Evolutionary conservation across 2,329 filamentous ascomycete genomes (phyloP).

Genomic region (Hysterium pulicare): DNA sequence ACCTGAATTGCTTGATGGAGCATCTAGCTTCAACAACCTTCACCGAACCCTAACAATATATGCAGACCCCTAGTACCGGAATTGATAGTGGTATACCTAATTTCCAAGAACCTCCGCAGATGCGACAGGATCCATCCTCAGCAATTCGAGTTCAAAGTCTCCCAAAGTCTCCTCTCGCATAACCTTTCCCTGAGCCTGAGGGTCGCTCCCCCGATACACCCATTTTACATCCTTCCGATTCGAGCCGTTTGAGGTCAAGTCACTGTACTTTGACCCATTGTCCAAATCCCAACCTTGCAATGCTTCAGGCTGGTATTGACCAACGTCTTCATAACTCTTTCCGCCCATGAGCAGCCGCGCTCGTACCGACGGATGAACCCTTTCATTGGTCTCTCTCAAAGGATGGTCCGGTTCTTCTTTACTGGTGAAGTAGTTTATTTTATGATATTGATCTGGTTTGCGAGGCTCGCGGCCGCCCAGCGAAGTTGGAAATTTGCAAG

Average conservation of each 20-base stretch:
- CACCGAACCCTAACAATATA: too few relatives aligned
- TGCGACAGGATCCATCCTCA: slow-evolving; percentile 4
- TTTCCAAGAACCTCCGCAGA: neutral
- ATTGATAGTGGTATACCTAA: too few relatives aligned
- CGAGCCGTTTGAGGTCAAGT: neutral
- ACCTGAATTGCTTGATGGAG: too few relatives aligned
- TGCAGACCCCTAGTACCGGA: too few relatives aligned
- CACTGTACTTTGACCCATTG: neutral
- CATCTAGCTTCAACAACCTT: too few relatives aligned
- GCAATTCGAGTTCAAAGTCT: slow-evolving; percentile 9
- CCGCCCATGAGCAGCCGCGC: slow-evolving; percentile 6
- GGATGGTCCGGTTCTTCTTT: slow-evolving; percentile 1
- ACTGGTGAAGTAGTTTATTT: slow-evolving; percentile 7
- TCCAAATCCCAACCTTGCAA: slow-evolving; percentile 6
- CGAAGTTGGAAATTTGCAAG: slow-evolving; percentile 5
- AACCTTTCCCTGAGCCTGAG: slow-evolving; percentile 1
- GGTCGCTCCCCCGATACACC: slow-evolving; percentile 4
- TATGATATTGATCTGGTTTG: slow-evolving; percentile 8
- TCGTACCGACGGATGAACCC: slow-evolving; percentile 14
- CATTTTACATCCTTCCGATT: slow-evolving; percentile 3
- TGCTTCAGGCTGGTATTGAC: slow-evolving; percentile 6
- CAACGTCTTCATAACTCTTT: slow-evolving; percentile 5
- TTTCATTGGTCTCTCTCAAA: slow-evolving; percentile 13
- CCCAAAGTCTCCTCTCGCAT: slow-evolving; percentile 11
- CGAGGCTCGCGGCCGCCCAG: slow-evolving; percentile 8